Evolutionary conservation across 371 early-diverging fungal species (phyloP).

Genomic region (Synchytrium microbalum): DNA sequence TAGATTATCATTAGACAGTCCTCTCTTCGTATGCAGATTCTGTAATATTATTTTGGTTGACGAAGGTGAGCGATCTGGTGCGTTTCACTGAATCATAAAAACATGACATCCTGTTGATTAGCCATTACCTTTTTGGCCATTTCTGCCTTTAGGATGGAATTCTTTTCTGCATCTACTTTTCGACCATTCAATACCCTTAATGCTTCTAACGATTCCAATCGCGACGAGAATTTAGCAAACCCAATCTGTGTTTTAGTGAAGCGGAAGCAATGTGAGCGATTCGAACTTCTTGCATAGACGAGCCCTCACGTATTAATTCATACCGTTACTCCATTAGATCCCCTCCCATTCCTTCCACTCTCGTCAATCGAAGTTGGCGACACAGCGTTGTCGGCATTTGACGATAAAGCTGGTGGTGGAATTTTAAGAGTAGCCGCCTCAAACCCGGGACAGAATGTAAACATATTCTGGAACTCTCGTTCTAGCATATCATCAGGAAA

Average conservation of each 20-base stretch:
- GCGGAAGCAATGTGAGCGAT: not conserved
- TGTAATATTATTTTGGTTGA: not conserved
- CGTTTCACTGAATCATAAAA: not conserved
- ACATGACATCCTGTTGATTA: too few species aligned
- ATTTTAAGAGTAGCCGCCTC: slow-evolving; percentile 89
- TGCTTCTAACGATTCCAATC: slow-evolving; percentile 78
- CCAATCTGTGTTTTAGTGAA: slow-evolving; percentile 75
- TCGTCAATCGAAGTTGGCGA: too few species aligned
- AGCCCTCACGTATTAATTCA: too few species aligned
- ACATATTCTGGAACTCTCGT: slow-evolving; percentile 96
- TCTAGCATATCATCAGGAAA: slow-evolving; percentile 96
- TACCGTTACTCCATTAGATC: too few species aligned
- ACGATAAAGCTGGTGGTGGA: slow-evolving; percentile 41
- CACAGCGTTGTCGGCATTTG: slow-evolving; percentile 45
- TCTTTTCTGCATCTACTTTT: slow-evolving; percentile 76
- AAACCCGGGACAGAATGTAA: slow-evolving; percentile 88
- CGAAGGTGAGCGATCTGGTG: not conserved
- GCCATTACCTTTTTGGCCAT: slow-evolving; percentile 84
- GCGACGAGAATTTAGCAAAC: slow-evolving; percentile 86
- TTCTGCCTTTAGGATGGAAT: slow-evolving; percentile 83
- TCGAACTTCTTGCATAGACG: not conserved
- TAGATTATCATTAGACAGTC: slow-evolving; percentile 21
- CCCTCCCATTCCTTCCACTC: too few species aligned
- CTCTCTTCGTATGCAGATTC: slow-evolving; percentile 70
- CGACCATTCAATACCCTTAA: slow-evolving; percentile 78